Percentiles rank a stretch among this genome's conserved stretches.
Evolutionary conservation across 257 asterid genomes (phyloP).

Genomic region (Rhazya stricta): DNA sequence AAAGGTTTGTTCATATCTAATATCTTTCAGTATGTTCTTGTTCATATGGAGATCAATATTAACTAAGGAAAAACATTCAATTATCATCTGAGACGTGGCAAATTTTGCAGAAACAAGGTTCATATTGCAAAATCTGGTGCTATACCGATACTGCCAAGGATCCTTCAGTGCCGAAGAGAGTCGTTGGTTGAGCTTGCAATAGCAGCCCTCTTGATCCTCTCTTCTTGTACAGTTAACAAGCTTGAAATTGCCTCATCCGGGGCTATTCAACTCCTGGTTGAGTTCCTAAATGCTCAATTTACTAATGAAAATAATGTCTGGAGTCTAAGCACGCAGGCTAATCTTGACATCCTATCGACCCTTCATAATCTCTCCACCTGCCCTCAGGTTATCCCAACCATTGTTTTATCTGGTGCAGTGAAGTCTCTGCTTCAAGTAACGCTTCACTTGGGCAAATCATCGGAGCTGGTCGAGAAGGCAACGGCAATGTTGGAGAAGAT

Average conservation of each 20-base stretch:
- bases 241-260: constrained; percentile 58
- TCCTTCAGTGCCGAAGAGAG: constrained; percentile 44
- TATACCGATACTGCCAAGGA: constrained; percentile 41
- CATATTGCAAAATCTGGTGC: constrained; percentile 57
- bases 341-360: constrained; percentile 55
- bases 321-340: constrained; percentile 41
- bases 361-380: constrained; percentile 63
- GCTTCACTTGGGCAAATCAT: constrained; percentile 37
- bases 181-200: constrained; percentile 43
- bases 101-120: constrained; percentile 54
- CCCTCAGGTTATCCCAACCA: constrained; percentile 34
- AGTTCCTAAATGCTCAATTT: constrained; percentile 35
- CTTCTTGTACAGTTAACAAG: constrained; percentile 65
- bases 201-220: constrained; percentile 59
- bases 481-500: constrained; percentile 50
- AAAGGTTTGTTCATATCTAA: constrained; percentile 40
- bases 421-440: constrained; percentile 34
- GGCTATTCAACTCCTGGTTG: constrained; percentile 41
- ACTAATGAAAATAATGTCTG: constrained; percentile 8
- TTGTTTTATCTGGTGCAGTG: constrained; percentile 43
- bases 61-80: not conserved
- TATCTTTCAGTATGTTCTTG: not conserved
- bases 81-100: not conserved
- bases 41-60: not conserved
- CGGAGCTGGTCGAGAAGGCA: constrained; percentile 57